phyloP scores from a whole-genome alignment of 2,329 filamentous ascomycete genomes.

The Verticillium alfalfae region DNA sequence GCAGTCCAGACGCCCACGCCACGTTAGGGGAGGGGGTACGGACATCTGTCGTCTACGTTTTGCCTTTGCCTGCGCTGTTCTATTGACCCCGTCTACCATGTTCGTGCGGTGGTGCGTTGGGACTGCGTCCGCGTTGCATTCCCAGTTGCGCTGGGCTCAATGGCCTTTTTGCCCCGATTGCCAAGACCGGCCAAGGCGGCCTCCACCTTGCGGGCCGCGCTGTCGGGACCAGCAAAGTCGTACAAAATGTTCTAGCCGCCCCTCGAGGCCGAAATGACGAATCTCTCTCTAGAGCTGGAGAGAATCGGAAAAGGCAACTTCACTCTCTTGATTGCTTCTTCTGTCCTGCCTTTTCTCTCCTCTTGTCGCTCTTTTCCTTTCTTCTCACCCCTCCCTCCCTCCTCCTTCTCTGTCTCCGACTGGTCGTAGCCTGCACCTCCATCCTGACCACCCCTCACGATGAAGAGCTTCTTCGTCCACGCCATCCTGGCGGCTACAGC shows the following conservation, averaged over 20 bases:
- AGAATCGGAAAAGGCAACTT: not conserved
- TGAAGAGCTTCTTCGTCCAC: not conserved
- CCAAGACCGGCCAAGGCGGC: not conserved
- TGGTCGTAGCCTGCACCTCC: not conserved
- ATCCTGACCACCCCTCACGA: not conserved
- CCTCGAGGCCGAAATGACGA: not conserved
- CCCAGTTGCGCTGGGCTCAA: not conserved
- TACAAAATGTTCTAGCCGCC: not conserved
- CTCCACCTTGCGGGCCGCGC: not conserved
- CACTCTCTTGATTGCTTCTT: not conserved
- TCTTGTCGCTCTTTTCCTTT: not conserved
- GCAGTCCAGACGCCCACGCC: not conserved
- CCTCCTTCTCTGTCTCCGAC: not conserved
- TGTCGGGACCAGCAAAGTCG: not conserved
- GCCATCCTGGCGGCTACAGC: not conserved
- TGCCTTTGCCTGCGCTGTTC: not conserved
- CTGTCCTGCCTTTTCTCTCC: not conserved
- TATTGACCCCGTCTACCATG: no score
- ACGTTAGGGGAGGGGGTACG: not conserved
- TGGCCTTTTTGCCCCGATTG: no score
- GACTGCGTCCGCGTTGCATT: not conserved
- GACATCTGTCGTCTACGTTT: not conserved
- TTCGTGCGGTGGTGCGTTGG: no score
- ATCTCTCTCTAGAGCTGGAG: not conserved
- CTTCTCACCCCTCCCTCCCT: not conserved